These are phyloP conservation scores for Heliocybe sulcata DNA, from an alignment of 1,284 basidiomycete species.

Conservation along the genomic window DNA sequence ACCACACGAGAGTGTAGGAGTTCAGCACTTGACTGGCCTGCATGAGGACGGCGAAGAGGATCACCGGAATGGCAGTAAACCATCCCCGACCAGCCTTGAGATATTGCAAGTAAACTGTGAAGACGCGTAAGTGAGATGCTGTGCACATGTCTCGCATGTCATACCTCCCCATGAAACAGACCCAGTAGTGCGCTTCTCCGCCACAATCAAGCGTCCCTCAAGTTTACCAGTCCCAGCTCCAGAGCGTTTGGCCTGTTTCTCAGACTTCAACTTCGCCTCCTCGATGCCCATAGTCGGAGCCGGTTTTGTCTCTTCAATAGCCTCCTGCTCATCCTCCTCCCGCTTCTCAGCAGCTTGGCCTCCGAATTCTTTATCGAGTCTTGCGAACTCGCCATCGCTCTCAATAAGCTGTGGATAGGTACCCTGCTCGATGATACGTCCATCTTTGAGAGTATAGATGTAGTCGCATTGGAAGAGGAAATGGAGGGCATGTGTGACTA, in stretches of 20 bases:
- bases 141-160: slow-evolving; percentile 6
- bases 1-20: slow-evolving; percentile 63
- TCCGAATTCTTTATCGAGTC: slow-evolving; percentile 60
- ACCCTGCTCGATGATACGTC: slow-evolving; percentile 57
- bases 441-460: slow-evolving; percentile 55
- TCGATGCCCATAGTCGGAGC: slow-evolving; percentile 20
- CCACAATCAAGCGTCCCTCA: slow-evolving; percentile 56
- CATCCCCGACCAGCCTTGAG: slow-evolving; percentile 54
- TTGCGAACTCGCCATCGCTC: slow-evolving; percentile 49
- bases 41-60: slow-evolving; percentile 52
- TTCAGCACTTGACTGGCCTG: slow-evolving; percentile 53
- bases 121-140: slow-evolving; percentile 4
- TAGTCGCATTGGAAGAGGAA: slow-evolving; percentile 64
- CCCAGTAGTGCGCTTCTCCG: slow-evolving; percentile 60
- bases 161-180: slow-evolving; percentile 49
- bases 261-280: slow-evolving; percentile 32
- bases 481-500: slow-evolving; percentile 71
- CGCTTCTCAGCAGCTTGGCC: slow-evolving; percentile 37
- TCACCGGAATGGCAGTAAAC: slow-evolving; percentile 49
- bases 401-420: slow-evolving; percentile 51
- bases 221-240: slow-evolving; percentile 56
- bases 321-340: slow-evolving; percentile 28
- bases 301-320: slow-evolving; percentile 18
- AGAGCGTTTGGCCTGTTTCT: slow-evolving; percentile 25
- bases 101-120: slow-evolving; percentile 63